Evolutionary conservation across 2,329 filamentous ascomycete genomes (phyloP).

Genomic region (Bipolaris gigantea): DNA sequence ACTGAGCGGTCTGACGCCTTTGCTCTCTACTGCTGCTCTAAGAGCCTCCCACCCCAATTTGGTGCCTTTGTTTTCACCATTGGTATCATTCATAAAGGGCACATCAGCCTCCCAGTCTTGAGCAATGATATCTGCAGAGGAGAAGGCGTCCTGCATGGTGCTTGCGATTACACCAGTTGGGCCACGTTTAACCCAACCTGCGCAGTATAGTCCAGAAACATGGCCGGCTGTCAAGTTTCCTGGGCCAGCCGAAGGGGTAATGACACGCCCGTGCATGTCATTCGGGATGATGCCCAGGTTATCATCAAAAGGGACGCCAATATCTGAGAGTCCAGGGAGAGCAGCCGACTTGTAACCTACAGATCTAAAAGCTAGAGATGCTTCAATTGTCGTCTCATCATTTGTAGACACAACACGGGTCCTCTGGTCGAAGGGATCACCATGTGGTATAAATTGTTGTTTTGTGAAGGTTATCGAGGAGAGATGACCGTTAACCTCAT

Average conservation of each 20-base stretch:
- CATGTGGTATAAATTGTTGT: slow-evolving; percentile 40
- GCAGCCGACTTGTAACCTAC: slow-evolving; percentile 88
- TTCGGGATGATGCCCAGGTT: slow-evolving; percentile 77
- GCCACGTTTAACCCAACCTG: slow-evolving; percentile 94
- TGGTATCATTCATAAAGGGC: slow-evolving; percentile 53
- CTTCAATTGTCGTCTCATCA: slow-evolving; percentile 58
- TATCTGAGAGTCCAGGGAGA: slow-evolving; percentile 70
- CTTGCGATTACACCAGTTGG: slow-evolving; percentile 94
- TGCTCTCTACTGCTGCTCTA: slow-evolving; percentile 58
- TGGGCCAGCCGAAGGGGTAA: slow-evolving; percentile 45
- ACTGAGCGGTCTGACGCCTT: slow-evolving; percentile 64
- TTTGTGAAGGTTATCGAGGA: slow-evolving; percentile 69
- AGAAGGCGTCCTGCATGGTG: slow-evolving; percentile 94
- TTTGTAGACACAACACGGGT: slow-evolving; percentile 52
- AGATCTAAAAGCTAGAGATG: slow-evolving; percentile 82
- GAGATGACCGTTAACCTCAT: slow-evolving; percentile 57
- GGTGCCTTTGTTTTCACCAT: slow-evolving; percentile 39
- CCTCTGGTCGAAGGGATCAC: slow-evolving; percentile 55
- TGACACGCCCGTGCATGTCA: slow-evolving; percentile 75
- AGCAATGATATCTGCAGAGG: slow-evolving; percentile 79
- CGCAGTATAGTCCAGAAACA: slow-evolving; percentile 80
- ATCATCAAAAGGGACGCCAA: slow-evolving; percentile 78
- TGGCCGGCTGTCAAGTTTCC: slow-evolving; percentile 50
- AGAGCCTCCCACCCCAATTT: slow-evolving; percentile 77
- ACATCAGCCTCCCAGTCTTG: slow-evolving; percentile 67